phyloP scores from a whole-genome alignment of 228 moss, liverwort and hornwort species.

The Sphagnum fallax region DNA sequence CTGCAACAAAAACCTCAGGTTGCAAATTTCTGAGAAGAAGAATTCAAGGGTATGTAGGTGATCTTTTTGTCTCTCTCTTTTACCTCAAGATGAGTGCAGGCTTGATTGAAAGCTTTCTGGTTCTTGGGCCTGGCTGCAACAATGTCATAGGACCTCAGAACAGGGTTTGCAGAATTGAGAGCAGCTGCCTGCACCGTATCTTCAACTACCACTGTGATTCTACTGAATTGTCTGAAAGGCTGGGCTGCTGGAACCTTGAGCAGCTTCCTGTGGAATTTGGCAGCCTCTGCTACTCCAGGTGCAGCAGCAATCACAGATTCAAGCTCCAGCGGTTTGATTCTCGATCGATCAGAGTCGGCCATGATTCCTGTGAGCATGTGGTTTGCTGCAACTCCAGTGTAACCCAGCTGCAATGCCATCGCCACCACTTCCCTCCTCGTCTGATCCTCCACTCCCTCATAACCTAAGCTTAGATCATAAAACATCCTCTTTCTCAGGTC shows the following conservation, averaged over 20 bases:
- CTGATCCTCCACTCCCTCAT: slow-evolving; percentile 47
- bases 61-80: neutral
- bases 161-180: slow-evolving; percentile 61
- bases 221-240: slow-evolving; percentile 73
- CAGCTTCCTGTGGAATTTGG: slow-evolving; percentile 59
- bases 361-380: slow-evolving; percentile 53
- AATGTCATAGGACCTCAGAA: slow-evolving; percentile 71
- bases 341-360: slow-evolving; percentile 63
- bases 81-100: slow-evolving; percentile 72
- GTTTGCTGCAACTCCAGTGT: slow-evolving; percentile 65
- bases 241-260: slow-evolving; percentile 45
- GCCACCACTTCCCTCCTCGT: slow-evolving; percentile 66
- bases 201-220: slow-evolving; percentile 75
- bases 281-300: slow-evolving; percentile 59
- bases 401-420: slow-evolving; percentile 78
- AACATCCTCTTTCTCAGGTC: slow-evolving; percentile 35
- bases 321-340: slow-evolving; percentile 52
- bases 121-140: slow-evolving; percentile 80
- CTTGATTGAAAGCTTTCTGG: slow-evolving; percentile 66
- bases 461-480: slow-evolving; percentile 59
- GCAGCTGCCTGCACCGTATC: slow-evolving; percentile 42
- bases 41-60: neutral
- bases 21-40: no score
- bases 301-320: slow-evolving; percentile 45
- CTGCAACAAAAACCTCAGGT: neutral